Base-by-base conservation (phyloP, 495 filamentous ascomycete species). In the Chaetomidium leptoderma region DNA sequence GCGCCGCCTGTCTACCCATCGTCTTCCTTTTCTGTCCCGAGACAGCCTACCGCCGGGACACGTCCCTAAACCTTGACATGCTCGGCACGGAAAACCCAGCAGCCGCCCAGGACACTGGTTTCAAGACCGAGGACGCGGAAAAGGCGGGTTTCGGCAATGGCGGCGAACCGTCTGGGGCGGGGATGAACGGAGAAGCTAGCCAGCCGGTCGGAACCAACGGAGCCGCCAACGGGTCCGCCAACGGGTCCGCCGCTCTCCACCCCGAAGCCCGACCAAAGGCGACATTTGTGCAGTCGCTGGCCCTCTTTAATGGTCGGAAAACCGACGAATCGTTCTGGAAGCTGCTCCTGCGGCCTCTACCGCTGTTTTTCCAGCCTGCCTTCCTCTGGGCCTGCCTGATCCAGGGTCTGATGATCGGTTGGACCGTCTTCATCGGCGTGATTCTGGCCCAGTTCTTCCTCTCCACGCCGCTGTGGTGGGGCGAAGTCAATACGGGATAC, bases 371-470 rank as follows among this genome's bases (percentile, higher is more conserved):
- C 16, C 92, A 97, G 61, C 92, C 91, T 0, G 89, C 88, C 37
- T 86, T 97, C 52, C 66, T 96, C 33, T 97, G 90, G 89, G 90
- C 89, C 10, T 92, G 87, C 67, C 76, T 97, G 2, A 95, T 90
- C 43, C 92, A 97, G 78, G 91, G 91, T 13, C 82, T 89, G 1
- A 78, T 96, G 57, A 95, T 97, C 60, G 92, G 92, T 58, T 97
- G 92, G 92, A 91, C 90, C 4, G 92, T 96, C 8, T 86, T 97
- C 66, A 93, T 97, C 51, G 91, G 91, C 46, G 88, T 96, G 26
- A 83, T 93, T 53, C 73, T 96, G 24, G 91, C 89, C 9, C 85
- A 83, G 51, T 85, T 96, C 55, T 92, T 95, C 72, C 76, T 92
- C 24, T 81, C 83, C 9, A 83, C 87, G 3, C 92, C 92, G 0